Base-by-base conservation (phyloP, 2,329 filamentous ascomycete genomes). In the Knufia petricola region DNA sequence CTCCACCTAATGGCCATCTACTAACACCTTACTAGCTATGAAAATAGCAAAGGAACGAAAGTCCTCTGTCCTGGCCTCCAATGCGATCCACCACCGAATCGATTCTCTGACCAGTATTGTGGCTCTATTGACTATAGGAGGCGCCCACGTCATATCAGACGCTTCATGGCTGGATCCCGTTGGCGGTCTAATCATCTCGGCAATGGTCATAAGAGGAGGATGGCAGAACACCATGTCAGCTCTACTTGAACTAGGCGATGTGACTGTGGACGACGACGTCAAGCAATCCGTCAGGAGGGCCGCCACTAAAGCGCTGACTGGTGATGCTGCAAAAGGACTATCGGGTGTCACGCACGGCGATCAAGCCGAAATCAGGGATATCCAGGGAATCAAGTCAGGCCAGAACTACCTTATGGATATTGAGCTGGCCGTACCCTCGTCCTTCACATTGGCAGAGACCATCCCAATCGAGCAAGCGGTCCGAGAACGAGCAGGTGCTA, bases 21-120 rank as follows among this genome's bases (percentile, higher is more conserved):
- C 28, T 32, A 50, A 34, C 41, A 30, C 3, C 9, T 6, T 20
- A 41, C 41, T 49, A 94, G 87, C 87, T 45, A 94, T 96, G 83
- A 96, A 95, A 71, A 81, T 98, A 52, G 92, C 92, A 39, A 81
- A 81, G 59, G 87, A 95, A 68, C 86, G 90, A 65, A 94, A 95
- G 64, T 96, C 90, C 10, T 94, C 89, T 4, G 88, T 98, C 51
- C 79, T 98, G 20, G 89, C 90, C 32, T 95, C 89, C 50, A 98
- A 98, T 63, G 90, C 92, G 51, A 77, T 96, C 56, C 92, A 98
- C 69, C 92, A 96, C 71, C 87, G 92, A 52, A 83, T 98, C 63
- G 92, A 98, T 68, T 95, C 88, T 50, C 76, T 95, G 49, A 98
- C 92, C 1, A 90, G 90, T 56, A 85, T 96, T 59, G 92, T 96